These are phyloP conservation scores for Apiotrichum gracile DNA, from an alignment of 1,284 basidiomycete genomes.

Conservation along the genomic window DNA sequence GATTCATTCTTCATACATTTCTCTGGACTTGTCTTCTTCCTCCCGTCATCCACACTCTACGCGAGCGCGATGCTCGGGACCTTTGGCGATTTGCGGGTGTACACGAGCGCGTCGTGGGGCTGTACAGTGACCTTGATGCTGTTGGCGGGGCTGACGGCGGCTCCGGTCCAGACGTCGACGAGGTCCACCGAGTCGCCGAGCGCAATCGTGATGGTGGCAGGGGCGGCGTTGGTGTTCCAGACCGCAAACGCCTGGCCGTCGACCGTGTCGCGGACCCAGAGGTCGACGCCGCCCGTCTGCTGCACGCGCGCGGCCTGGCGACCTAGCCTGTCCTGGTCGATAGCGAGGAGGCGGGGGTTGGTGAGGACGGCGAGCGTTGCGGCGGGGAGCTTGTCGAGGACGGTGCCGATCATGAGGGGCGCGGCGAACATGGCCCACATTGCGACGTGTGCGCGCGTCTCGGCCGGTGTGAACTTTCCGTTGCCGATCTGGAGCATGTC, in stretches of 20 bases:
- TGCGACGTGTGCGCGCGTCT: neutral
- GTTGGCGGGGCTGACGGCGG: too few relatives aligned
- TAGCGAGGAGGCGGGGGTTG: neutral
- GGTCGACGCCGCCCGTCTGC: neutral
- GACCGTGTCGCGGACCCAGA: neutral
- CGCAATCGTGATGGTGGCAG: too few relatives aligned
- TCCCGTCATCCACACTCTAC: too few relatives aligned
- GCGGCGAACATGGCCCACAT: slow-evolving; percentile 4
- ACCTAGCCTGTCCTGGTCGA: neutral
- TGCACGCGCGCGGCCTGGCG: neutral
- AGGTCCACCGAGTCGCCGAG: too few relatives aligned
- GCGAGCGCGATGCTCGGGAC: too few relatives aligned
- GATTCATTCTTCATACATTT: too few relatives aligned
- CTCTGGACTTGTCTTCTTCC: too few relatives aligned
- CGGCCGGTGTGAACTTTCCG: neutral
- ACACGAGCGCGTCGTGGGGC: too few relatives aligned
- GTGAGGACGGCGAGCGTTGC: neutral
- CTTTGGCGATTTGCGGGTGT: too few relatives aligned
- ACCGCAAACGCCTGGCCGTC: neutral
- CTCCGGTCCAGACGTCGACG: too few relatives aligned
- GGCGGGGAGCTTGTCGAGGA: neutral
- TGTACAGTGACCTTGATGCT: neutral
- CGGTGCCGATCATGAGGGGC: slow-evolving; percentile 1
- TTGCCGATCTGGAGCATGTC: slow-evolving; percentile 5
- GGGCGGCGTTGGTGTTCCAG: neutral